Percentiles rank a stretch among this genome's conserved stretches.
Conservation (phyloP, 2,329 filamentous ascomycete species). For the Stemphylium lycopersici region DNA sequence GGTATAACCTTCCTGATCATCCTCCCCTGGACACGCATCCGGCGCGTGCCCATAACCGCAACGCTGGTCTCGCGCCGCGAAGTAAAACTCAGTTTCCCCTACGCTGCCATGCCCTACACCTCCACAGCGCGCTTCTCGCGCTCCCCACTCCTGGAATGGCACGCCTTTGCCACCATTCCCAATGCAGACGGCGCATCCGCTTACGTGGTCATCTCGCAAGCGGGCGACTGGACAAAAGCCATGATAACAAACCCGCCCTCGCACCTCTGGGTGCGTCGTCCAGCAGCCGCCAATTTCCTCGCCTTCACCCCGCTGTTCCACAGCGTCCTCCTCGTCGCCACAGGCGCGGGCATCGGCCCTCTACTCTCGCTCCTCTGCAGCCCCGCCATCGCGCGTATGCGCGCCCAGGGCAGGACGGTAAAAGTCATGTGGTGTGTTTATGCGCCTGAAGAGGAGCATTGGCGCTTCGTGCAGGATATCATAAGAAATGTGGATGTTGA, state of each 20-base stretch:
- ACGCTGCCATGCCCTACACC: constrained; percentile 30
- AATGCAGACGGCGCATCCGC: constrained; percentile 1
- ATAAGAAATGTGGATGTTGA: constrained; percentile 20
- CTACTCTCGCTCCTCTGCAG: constrained; percentile 25
- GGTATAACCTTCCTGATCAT: constrained; percentile 69
- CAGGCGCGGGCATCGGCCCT: constrained; percentile 33
- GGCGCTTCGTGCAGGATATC: constrained; percentile 18
- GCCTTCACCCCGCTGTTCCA: constrained; percentile 23
- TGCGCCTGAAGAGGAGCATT: constrained; percentile 17
- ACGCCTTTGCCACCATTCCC: constrained; percentile 48
- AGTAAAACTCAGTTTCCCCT: constrained; percentile 64
- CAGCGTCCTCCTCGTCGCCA: constrained; percentile 28
- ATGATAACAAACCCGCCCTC: constrained; percentile 20
- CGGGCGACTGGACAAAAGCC: constrained; percentile 44
- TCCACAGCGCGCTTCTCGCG: constrained; percentile 25
- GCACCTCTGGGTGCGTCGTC: constrained; percentile 24
- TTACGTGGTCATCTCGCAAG: constrained; percentile 39
- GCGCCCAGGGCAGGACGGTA: background rate
- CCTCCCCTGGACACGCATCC: constrained; percentile 75
- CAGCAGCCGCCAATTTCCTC: constrained; percentile 30
- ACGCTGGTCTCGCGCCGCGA: constrained; percentile 75
- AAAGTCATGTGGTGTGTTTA: constrained; percentile 28
- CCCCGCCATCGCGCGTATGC: constrained; percentile 16
- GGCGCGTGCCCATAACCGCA: constrained; percentile 67
- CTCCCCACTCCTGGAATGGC: constrained; percentile 42